Percentiles rank a stretch among this genome's conserved stretches.
These are phyloP conservation scores for Schizonepeta tenuifolia DNA, from an alignment of 257 asterid species.

Conservation along the genomic window DNA sequence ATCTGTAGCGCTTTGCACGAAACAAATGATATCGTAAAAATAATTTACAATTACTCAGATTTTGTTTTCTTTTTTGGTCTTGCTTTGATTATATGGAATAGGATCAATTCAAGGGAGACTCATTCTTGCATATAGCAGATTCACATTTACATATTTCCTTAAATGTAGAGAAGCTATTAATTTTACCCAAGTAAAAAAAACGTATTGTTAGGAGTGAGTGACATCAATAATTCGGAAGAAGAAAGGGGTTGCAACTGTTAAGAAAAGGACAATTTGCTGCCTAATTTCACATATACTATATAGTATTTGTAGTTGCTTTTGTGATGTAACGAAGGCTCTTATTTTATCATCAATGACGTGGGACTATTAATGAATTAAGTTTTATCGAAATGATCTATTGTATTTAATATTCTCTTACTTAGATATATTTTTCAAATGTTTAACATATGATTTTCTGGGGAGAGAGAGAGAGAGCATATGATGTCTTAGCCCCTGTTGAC, in stretches of 20 bases:
- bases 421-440: not conserved
- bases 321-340: slow-evolving; percentile 12
- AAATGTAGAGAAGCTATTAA: not conserved
- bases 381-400: not conserved
- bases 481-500: slow-evolving; percentile 17
- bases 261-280: slow-evolving; percentile 38
- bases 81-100: not conserved
- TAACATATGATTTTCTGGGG: not conserved
- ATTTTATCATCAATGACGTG: slow-evolving; percentile 34
- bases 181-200: not conserved
- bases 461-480: not conserved
- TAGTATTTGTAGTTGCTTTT: not conserved
- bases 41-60: not conserved
- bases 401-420: slow-evolving; percentile 5
- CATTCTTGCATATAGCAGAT: not conserved
- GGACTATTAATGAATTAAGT: not conserved
- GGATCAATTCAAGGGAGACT: not conserved
- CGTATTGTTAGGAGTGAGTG: slow-evolving; percentile 27
- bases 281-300: slow-evolving; percentile 13
- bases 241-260: slow-evolving; percentile 20
- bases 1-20: not conserved
- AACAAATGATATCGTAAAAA: not conserved
- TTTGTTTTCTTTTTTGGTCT: not conserved
- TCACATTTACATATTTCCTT: not conserved
- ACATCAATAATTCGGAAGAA: slow-evolving; percentile 33